A percentile compares a stretch with the other conserved stretches of the same genome.
These are phyloP conservation scores for Ogataea corticis DNA, from an alignment of 805 yeast species.

Conservation along the genomic window DNA sequence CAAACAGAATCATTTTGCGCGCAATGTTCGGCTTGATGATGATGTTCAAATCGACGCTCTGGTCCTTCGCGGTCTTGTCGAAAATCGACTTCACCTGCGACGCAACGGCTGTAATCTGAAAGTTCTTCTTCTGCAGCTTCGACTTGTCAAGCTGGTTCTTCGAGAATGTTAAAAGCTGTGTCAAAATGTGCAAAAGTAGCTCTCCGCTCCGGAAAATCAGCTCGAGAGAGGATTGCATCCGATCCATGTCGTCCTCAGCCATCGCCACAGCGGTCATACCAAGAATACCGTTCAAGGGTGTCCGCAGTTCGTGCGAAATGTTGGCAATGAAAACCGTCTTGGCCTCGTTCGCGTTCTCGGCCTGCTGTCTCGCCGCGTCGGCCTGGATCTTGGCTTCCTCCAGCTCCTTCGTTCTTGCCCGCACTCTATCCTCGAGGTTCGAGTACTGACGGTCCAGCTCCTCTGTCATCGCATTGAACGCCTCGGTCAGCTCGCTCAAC, in stretches of 20 bases:
- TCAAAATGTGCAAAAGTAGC: constrained; percentile 79
- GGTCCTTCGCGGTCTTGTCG: constrained; percentile 74
- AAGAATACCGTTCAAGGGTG: constrained; percentile 93
- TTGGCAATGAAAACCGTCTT: constrained; percentile 92
- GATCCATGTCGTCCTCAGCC: constrained; percentile 72
- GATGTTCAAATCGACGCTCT: constrained; percentile 68
- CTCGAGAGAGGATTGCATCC: constrained; percentile 73
- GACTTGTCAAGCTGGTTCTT: constrained; percentile 85
- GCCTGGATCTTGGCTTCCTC: constrained; percentile 88
- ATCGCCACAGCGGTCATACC: constrained; percentile 95
- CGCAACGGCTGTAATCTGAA: constrained; percentile 77
- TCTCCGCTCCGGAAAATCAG: constrained; percentile 92
- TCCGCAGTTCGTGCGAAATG: constrained; percentile 90
- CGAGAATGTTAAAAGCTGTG: constrained; percentile 89
- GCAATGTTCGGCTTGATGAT: constrained; percentile 58
- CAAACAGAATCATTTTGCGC: constrained; percentile 68
- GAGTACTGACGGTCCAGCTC: constrained; percentile 83
- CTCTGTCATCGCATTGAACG: constrained; percentile 89
- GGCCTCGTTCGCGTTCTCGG: constrained; percentile 92
- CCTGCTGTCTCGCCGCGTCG: constrained; percentile 37
- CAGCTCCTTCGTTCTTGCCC: constrained; percentile 80
- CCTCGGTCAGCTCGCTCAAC: constrained; percentile 80
- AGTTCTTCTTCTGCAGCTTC: constrained; percentile 79
- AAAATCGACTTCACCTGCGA: constrained; percentile 85
- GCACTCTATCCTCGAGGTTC: constrained; percentile 84